Conservation (phyloP, 1,284 basidiomycete species). For the Megacollybia platyphylla region DNA sequence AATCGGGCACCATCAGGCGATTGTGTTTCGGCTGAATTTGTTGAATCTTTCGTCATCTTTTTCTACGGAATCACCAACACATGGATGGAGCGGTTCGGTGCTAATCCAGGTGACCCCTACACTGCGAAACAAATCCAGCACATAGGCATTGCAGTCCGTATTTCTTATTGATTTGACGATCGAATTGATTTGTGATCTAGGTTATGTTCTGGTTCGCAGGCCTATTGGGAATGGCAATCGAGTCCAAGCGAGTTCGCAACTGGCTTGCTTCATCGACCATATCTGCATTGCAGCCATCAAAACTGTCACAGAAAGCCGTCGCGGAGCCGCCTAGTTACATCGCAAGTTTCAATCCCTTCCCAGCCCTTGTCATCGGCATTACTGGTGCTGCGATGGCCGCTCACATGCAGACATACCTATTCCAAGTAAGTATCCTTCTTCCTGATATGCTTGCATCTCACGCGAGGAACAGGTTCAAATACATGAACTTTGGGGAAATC, state of each 20-base stretch:
- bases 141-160: conserved; percentile 78
- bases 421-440: conserved; percentile 40
- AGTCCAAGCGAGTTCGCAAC: conserved; percentile 59
- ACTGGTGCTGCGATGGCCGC: conserved; percentile 96
- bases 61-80: conserved; percentile 85
- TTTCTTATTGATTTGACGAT: not conserved
- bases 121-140: conserved; percentile 93
- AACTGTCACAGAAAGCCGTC: conserved; percentile 25
- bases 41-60: conserved; percentile 84
- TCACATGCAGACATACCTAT: conserved; percentile 82
- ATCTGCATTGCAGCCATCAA: conserved; percentile 24
- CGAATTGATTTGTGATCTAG: conserved; percentile 12
- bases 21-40: conserved; percentile 70
- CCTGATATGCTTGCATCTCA: conserved; percentile 2
- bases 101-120: conserved; percentile 70
- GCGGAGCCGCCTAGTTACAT: conserved; percentile 62
- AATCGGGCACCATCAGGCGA: conserved; percentile 49
- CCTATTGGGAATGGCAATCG: conserved; percentile 80
- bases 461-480: conserved; percentile 59
- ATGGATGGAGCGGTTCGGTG: conserved; percentile 95
- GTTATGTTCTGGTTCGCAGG: conserved; percentile 96
- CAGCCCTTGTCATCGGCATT: conserved; percentile 84
- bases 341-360: conserved; percentile 88
- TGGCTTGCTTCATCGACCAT: conserved; percentile 55
- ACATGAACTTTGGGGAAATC: conserved; percentile 84